Percentiles rank a stretch among this genome's conserved stretches.
phyloP scores from a whole-genome alignment of 768 basidiomycete species.

The Mycena latifolia region DNA sequence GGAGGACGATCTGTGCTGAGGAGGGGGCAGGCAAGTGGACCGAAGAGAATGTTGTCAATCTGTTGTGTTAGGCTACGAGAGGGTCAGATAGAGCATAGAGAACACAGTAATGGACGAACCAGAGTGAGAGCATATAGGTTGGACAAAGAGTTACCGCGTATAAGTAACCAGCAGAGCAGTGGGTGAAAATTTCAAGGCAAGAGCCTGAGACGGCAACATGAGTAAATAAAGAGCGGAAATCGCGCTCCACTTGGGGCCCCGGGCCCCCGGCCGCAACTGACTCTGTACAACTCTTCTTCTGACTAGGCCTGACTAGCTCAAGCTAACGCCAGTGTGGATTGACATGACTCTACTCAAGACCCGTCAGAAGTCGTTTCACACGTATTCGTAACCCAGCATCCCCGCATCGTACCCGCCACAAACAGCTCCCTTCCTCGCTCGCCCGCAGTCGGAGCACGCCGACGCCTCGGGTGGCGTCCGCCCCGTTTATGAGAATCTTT shows the following conservation, averaged over 20 bases:
- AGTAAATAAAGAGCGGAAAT: not conserved
- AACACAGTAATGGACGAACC: constrained; percentile 21
- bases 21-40: constrained; percentile 69
- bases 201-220: too few relatives aligned
- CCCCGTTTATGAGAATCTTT: constrained; percentile 64
- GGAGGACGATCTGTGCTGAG: constrained; percentile 84
- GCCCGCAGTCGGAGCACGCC: constrained; percentile 70
- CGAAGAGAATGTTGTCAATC: constrained; percentile 67
- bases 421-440: constrained; percentile 76
- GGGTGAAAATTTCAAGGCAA: not conserved
- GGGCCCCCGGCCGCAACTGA: too few relatives aligned
- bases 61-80: constrained; percentile 49
- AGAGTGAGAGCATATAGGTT: constrained; percentile 19
- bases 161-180: not conserved
- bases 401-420: constrained; percentile 76
- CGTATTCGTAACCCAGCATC: constrained; percentile 55
- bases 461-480: constrained; percentile 27
- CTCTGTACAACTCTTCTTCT: constrained; percentile 9
- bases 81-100: not conserved
- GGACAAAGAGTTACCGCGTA: not conserved
- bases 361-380: constrained; percentile 49
- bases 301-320: constrained; percentile 9
- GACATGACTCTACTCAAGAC: constrained; percentile 19
- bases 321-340: too few relatives aligned
- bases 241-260: too few relatives aligned